phyloP scores from a whole-genome alignment of 2,329 filamentous ascomycete species.

The Ophioceras dolichostomum region DNA sequence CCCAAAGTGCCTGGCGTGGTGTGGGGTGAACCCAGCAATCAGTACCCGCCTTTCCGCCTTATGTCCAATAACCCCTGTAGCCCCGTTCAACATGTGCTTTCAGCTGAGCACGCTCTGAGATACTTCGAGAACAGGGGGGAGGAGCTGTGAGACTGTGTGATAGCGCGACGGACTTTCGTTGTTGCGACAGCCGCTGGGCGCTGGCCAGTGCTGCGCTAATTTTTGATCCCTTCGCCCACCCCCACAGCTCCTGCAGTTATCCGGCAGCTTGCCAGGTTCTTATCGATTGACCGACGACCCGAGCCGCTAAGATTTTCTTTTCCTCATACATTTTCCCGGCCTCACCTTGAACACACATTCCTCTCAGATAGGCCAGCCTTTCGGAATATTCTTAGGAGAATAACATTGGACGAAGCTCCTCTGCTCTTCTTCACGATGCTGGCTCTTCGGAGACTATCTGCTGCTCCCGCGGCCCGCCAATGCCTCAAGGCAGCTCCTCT shows the following conservation, averaged over 20 bases:
- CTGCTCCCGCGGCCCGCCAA: conserved; percentile 64
- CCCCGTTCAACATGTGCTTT: no score
- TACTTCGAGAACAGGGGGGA: no score
- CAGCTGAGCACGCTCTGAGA: no score
- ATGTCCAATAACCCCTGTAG: no score
- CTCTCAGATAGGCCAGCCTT: no score
- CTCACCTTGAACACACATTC: neutral
- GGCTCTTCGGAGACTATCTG: conserved; percentile 60
- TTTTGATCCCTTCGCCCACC: neutral
- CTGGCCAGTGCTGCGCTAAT: no score
- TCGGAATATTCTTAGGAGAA: no score
- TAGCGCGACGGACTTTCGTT: conserved; percentile 5
- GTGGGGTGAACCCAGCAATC: no score
- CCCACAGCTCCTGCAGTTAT: neutral
- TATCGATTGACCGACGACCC: neutral
- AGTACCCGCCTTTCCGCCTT: no score
- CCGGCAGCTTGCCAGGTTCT: neutral
- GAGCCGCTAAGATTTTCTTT: no score
- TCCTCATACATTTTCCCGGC: neutral
- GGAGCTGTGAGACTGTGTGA: no score
- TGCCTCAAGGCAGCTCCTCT: conserved; percentile 56
- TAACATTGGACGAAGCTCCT: neutral
- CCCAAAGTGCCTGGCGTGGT: no score
- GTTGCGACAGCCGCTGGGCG: conserved; percentile 5
- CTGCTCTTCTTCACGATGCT: conserved; percentile 53